A percentile compares a stretch with the other conserved stretches of the same genome.
These are phyloP conservation scores for Trematosphaeria pertusa DNA, from an alignment of 2,329 filamentous ascomycete genomes.

Conservation along the genomic window DNA sequence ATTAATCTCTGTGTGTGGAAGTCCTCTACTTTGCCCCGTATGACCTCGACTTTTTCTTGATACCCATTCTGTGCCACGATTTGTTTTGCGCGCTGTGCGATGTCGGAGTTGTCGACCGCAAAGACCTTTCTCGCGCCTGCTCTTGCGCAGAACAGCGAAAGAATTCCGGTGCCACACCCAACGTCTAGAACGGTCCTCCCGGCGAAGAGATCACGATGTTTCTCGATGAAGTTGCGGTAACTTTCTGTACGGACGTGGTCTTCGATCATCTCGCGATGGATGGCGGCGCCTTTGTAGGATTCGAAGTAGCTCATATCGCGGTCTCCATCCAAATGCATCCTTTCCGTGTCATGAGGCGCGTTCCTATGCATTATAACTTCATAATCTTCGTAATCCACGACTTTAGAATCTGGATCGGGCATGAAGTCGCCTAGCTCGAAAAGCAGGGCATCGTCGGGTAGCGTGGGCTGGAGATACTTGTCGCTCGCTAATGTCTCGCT, in stretches of 20 bases:
- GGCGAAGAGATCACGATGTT: constrained; percentile 84
- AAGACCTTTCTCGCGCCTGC: constrained; percentile 87
- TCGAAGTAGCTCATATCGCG: constrained; percentile 68
- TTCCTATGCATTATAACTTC: constrained; percentile 52
- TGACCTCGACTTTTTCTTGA: constrained; percentile 74
- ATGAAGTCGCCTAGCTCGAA: constrained; percentile 83
- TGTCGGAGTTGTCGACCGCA: constrained; percentile 90
- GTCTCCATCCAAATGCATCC: constrained; percentile 45
- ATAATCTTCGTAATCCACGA: constrained; percentile 41
- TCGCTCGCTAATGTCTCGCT: constrained; percentile 74
- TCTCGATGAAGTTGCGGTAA: constrained; percentile 94
- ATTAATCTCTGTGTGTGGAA: constrained; percentile 67
- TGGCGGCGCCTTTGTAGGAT: constrained; percentile 71
- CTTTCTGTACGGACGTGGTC: constrained; percentile 86
- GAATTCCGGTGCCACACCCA: constrained; percentile 80
- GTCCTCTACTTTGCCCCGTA: constrained; percentile 88
- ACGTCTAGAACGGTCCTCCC: constrained; percentile 90
- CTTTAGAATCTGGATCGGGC: constrained; percentile 34
- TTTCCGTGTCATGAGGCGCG: constrained; percentile 38
- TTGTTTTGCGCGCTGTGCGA: constrained; percentile 84
- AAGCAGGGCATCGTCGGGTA: constrained; percentile 89
- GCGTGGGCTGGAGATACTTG: constrained; percentile 78
- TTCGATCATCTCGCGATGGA: constrained; percentile 96
- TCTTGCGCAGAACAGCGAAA: constrained; percentile 93
- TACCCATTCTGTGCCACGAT: constrained; percentile 85